These are phyloP conservation scores for Purpureocillium lavendulum DNA, from an alignment of 2,329 filamentous ascomycete species.

Conservation along the genomic window DNA sequence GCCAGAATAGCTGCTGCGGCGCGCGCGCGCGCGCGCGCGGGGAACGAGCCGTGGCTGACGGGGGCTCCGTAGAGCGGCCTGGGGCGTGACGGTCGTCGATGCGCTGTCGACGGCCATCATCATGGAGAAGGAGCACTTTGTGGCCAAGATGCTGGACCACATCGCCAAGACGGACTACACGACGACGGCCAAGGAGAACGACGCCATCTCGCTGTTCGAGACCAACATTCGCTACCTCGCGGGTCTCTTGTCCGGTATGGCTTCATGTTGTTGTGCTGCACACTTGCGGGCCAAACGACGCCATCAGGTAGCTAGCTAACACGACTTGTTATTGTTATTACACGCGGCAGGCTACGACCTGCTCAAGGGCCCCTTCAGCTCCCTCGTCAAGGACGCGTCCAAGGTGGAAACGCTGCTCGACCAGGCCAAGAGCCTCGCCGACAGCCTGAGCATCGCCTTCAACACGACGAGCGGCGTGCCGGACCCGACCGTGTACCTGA, in stretches of 20 bases:
- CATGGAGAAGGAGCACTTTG: conserved; percentile 61
- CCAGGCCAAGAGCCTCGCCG: conserved; percentile 62
- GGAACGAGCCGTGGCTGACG: too few species aligned
- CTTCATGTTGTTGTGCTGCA: neutral
- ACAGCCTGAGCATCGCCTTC: conserved; percentile 70
- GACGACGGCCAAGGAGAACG: conserved; percentile 33
- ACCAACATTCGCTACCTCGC: conserved; percentile 84
- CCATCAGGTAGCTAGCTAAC: too few species aligned
- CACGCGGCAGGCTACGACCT: conserved; percentile 66
- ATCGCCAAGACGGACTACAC: conserved; percentile 66
- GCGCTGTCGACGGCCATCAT: conserved; percentile 71
- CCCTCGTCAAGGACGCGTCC: conserved; percentile 32
- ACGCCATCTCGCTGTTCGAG: conserved; percentile 71
- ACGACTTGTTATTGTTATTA: too few species aligned
- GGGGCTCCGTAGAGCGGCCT: conserved; percentile 63
- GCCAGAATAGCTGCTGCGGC: too few species aligned
- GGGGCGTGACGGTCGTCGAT: conserved; percentile 79
- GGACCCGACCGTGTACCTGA: conserved; percentile 57
- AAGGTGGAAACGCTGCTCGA: conserved; percentile 52
- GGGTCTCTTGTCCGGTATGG: conserved; percentile 63
- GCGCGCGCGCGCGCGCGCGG: too few species aligned
- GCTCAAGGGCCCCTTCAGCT: conserved; percentile 55
- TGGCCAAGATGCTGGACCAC: conserved; percentile 62
- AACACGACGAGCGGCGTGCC: conserved; percentile 69
- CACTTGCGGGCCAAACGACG: too few species aligned